phyloP scores from a whole-genome alignment of 306 rosid species.

The Aeschynomene evenia region DNA sequence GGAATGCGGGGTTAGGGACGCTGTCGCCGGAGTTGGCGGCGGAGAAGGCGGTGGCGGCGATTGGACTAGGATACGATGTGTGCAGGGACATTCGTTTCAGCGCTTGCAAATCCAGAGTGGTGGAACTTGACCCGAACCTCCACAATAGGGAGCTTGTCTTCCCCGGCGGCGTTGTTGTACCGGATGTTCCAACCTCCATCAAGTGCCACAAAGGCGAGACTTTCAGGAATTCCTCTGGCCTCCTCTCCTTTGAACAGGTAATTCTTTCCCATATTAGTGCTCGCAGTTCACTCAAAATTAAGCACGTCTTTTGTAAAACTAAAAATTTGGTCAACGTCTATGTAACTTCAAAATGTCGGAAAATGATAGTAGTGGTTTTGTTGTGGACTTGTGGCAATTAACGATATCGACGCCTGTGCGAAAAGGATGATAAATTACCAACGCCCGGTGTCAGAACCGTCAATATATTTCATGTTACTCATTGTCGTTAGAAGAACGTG shows the following conservation, averaged over 20 bases:
- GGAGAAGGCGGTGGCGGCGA: conserved; percentile 46
- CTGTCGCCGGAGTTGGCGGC: conserved; percentile 49
- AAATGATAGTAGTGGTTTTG: too few relatives aligned
- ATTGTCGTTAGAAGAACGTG: too few relatives aligned
- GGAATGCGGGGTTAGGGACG: conserved; percentile 19
- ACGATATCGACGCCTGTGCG: too few relatives aligned
- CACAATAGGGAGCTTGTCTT: conserved; percentile 45
- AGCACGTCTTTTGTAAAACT: too few relatives aligned
- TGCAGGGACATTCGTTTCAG: conserved; percentile 47
- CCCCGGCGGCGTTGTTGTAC: conserved; percentile 54
- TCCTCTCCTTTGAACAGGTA: conserved; percentile 65
- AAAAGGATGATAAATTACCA: too few relatives aligned
- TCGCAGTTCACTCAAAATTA: too few relatives aligned
- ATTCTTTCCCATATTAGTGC: too few relatives aligned
- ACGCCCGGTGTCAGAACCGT: too few relatives aligned
- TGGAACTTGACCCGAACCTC: conserved; percentile 42
- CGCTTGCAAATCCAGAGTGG: conserved; percentile 42
- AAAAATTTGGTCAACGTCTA: not conserved
- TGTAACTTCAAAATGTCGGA: too few relatives aligned
- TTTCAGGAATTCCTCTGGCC: conserved; percentile 50
- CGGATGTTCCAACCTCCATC: conserved; percentile 47
- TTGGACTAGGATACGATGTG: conserved; percentile 67
- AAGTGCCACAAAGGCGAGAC: conserved; percentile 72
- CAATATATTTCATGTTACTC: too few relatives aligned
- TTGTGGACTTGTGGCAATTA: too few relatives aligned